These are phyloP conservation scores for Boletus eberwhitei DNA, from an alignment of 768 basidiomycete genomes.

Conservation along the genomic window DNA sequence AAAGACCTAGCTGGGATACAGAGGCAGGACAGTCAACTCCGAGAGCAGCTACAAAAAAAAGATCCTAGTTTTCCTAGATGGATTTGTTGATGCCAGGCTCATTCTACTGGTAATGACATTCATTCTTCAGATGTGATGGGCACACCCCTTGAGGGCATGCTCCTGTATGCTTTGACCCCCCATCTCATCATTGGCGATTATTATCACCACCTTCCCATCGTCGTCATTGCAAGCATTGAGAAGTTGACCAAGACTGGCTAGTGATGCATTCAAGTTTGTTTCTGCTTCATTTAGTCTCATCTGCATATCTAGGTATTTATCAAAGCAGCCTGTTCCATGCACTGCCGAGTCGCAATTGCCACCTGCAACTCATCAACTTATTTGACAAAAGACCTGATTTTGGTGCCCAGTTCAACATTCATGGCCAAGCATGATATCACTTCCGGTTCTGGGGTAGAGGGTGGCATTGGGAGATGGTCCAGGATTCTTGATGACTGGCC, in stretches of 20 bases:
- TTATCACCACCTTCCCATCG: constrained; percentile 39
- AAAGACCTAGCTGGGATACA: constrained; percentile 22
- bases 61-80: too few relatives aligned
- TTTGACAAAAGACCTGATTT: constrained; percentile 35
- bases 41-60: constrained; percentile 23
- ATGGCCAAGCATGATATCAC: constrained; percentile 35
- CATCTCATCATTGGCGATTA: too few relatives aligned
- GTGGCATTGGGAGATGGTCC: too few relatives aligned
- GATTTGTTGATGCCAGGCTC: too few relatives aligned
- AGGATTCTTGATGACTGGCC: too few relatives aligned
- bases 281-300: not conserved
- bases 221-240: constrained; percentile 42
- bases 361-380: constrained; percentile 36
- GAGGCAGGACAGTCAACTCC: constrained; percentile 17
- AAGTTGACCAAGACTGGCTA: constrained; percentile 45
- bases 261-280: not conserved
- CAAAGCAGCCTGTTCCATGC: constrained; percentile 42
- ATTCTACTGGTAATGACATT: too few relatives aligned
- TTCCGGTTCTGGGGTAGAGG: too few relatives aligned
- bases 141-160: too few relatives aligned
- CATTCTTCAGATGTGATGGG: too few relatives aligned
- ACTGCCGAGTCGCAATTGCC: constrained; percentile 38
- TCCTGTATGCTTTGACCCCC: constrained; percentile 30
- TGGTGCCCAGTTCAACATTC: constrained; percentile 26
- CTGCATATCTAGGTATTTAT: constrained; percentile 36